A percentile compares a stretch with the other conserved stretches of the same genome.
Conservation (phyloP, 768 basidiomycete genomes). For the Daedaleopsis nitida region DNA sequence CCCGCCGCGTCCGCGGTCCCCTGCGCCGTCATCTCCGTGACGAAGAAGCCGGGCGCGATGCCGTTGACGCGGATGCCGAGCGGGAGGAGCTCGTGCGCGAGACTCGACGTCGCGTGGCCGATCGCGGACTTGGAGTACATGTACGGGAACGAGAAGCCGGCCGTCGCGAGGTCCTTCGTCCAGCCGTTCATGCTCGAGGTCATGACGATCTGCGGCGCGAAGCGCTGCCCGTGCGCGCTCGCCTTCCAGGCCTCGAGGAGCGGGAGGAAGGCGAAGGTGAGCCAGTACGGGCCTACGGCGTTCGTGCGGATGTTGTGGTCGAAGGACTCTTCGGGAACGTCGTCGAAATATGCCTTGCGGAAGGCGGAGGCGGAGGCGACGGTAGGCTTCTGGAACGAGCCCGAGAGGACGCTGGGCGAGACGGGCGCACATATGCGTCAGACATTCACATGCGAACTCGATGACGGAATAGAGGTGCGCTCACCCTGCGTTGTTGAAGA, state of each 20-base stretch:
- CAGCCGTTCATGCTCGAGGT: constrained; percentile 56
- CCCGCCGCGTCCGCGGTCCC: constrained; percentile 32
- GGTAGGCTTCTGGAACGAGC: constrained; percentile 31
- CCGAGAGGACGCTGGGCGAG: constrained; percentile 27
- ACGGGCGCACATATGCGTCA: not conserved
- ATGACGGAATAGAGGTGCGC: not conserved
- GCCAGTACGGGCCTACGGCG: constrained; percentile 52
- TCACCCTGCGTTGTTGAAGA: constrained; percentile 53
- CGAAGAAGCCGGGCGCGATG: constrained; percentile 46
- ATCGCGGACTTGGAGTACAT: constrained; percentile 50
- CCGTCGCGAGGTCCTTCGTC: constrained; percentile 50
- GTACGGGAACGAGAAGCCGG: constrained; percentile 46
- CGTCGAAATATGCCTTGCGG: constrained; percentile 42
- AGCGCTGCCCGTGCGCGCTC: constrained; percentile 32
- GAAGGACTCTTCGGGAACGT: constrained; percentile 40
- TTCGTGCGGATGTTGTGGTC: constrained; percentile 40
- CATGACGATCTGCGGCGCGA: constrained; percentile 51
- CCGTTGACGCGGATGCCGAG: constrained; percentile 51
- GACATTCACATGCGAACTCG: not conserved
- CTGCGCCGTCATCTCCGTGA: constrained; percentile 32
- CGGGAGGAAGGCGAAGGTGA: constrained; percentile 58
- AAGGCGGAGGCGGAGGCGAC: constrained; percentile 39
- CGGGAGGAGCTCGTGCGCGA: constrained; percentile 50
- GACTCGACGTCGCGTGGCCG: constrained; percentile 46
- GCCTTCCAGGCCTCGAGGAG: constrained; percentile 50